Base-by-base conservation (phyloP, 176 grass and related monocot genomes). In the Sorghum bicolor region DNA sequence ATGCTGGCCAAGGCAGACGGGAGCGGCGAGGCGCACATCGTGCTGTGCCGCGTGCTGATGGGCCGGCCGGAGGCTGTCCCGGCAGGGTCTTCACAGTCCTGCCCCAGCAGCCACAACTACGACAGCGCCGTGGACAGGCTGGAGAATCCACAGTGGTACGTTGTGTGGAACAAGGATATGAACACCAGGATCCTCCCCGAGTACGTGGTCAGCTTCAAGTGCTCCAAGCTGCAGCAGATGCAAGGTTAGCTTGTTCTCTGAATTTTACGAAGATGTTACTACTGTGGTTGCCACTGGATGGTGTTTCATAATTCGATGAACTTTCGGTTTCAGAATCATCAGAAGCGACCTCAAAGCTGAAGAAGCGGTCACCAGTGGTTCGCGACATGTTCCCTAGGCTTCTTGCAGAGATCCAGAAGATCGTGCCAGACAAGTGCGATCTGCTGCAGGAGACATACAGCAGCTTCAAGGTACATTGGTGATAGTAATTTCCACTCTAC, bases 161-260 rank as follows among this genome's bases (percentile, higher is more conserved):
- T 98, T 28, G 80, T 98, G 9, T 96, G 96, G 96, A 77, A 83
- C 76, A 92, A 68, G 29, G 72, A 92, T 70, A 95, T 95, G 93
- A 92, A 98, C 77, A 92, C 87, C 0, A 94, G 92, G 79, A 89
- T 98, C 34, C 85, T 92, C 16, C 91, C 96, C 0, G 96, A 98
- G 63, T 93, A 87, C 85, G 81, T 98, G 25, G 83, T 98, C 30
- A 98, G 87, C 80, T 98, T 93, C 87, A 98, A 89, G 76, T 89
- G 67, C 72, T 47, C 82, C 67, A 84, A 74, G 20, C 44, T 78
- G 58, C 88, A 72, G 52, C n/a, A 9, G 22, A 20, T 5, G 28
- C 70, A 22, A 65, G 72, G 74, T 83, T 22, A 80, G 61, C 28
- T 66, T 37, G 19, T 30, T 76, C 63, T 31, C 77, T 71, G 29